Percentiles rank a stretch among this genome's conserved stretches.
phyloP scores from a whole-genome alignment of 805 yeast genomes.

The Candida ortonii region DNA sequence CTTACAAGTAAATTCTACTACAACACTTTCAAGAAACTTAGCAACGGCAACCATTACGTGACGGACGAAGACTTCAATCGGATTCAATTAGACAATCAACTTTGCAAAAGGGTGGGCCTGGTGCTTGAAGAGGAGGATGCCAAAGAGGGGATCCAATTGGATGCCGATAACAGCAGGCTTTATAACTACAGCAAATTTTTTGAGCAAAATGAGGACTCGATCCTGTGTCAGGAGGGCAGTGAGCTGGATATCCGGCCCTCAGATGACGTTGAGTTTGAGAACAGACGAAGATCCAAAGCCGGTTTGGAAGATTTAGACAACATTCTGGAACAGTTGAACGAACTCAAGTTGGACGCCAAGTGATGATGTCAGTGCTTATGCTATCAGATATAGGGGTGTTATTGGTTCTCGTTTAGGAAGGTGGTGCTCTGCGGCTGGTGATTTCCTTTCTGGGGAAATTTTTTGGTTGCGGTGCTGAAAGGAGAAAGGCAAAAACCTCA shows the following conservation, averaged over 20 bases:
- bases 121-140: constrained; percentile 14
- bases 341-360: constrained; percentile 6
- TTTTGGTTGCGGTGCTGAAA: no score
- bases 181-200: constrained; percentile 19
- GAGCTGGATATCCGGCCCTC: no score
- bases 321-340: constrained; percentile 13
- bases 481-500: no score
- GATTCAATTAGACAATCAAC: constrained; percentile 26
- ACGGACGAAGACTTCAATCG: constrained; percentile 37
- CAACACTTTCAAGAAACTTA: constrained; percentile 39
- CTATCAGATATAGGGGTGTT: no score
- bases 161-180: constrained; percentile 6
- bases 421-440: no score
- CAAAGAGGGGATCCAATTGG: no score
- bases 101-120: constrained; percentile 10
- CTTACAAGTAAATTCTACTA: constrained; percentile 38
- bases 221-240: constrained; percentile 6
- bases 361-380: no score
- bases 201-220: constrained; percentile 10
- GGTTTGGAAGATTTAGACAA: constrained; percentile 8
- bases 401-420: background rate
- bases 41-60: constrained; percentile 38
- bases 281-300: background rate
- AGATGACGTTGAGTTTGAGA: constrained; percentile 1
- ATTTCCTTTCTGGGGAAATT: no score